Evolutionary conservation across 208 protist species (phyloP), one percentile per base, ranked within the genome.

Genomic region (Trichomonas gallinae): DNA sequence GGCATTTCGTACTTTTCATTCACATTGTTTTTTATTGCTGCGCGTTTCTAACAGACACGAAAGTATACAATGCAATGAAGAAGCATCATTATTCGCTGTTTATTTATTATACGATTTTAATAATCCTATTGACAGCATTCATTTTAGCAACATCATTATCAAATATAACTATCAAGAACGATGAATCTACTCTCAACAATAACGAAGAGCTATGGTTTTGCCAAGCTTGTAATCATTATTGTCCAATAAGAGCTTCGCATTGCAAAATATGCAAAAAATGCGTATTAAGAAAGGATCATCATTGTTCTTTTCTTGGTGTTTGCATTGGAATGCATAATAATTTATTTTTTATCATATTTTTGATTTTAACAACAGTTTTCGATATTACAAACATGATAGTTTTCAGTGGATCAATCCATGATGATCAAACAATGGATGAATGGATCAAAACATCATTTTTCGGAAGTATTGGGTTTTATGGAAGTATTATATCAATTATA

Each of bases 241-340:
- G 15, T 17, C 87, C 87, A 34, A 21, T 93, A 42, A 4, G 87
- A 8, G 87, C 87, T 51, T 93, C 87, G 21, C 87, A 93, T 51
- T 93, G 87, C 31, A 93, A 93, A 93, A 44, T 9, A 34, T 93
- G 87, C 46, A 40, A 93, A 0, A 48, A 51, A 58, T 93, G 87
- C 36, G 87, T 93, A 38, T 42, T 93, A 15, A 93, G 87, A 51
- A 93, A 38, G 46, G 87, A 93, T 93, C 87, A 93, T 93, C 87
- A 93, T 93, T 93, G 87, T 15, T 44, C 87, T 51, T 93, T n/a
- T 48, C 10, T 93, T 6, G 87, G 87, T 38, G 44, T 51, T 51
- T 93, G 87, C 45, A 38, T 93, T 51, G 87, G 87, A 58, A 93
- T 93, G 87, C 31, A 93, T 2, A 93, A 93, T 93, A 40, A 93